phyloP scores from a whole-genome alignment of 108 stramenopile species.

The Nitzschia sp. region DNA sequence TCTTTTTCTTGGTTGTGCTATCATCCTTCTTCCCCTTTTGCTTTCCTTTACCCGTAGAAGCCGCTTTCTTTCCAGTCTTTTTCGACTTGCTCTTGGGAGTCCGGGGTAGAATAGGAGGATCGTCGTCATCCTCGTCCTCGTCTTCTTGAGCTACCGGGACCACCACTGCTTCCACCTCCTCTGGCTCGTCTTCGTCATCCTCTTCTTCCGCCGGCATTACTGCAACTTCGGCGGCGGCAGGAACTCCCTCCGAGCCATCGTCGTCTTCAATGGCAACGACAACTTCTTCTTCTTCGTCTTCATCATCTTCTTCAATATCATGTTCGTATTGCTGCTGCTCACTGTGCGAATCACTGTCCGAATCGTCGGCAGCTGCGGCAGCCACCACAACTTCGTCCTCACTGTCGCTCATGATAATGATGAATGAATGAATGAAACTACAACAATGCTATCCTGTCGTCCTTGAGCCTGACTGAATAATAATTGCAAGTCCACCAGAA shows the following conservation, averaged over 20 bases:
- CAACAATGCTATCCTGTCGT: too few species aligned
- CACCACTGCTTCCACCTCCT: slow-evolving; percentile 37
- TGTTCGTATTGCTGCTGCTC: slow-evolving; percentile 24
- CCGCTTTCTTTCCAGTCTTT: slow-evolving; percentile 23
- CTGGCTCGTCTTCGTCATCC: slow-evolving; percentile 31
- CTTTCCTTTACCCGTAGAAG: slow-evolving; percentile 34
- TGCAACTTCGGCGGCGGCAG: slow-evolving; percentile 34
- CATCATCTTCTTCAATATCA: slow-evolving; percentile 31
- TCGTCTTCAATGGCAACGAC: slow-evolving; percentile 33
- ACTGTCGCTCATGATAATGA: slow-evolving; percentile 23
- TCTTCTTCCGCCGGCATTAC: slow-evolving; percentile 21
- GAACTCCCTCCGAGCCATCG: slow-evolving; percentile 41
- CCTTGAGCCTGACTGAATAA: too few species aligned
- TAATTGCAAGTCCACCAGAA: too few species aligned
- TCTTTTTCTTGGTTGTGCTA: slow-evolving; percentile 35
- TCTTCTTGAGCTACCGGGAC: slow-evolving; percentile 32
- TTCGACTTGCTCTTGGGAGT: neutral
- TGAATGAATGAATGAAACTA: too few species aligned
- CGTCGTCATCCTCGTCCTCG: slow-evolving; percentile 29
- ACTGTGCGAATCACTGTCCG: slow-evolving; percentile 15
- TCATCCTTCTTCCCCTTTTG: slow-evolving; percentile 21
- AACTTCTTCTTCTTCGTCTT: slow-evolving; percentile 46
- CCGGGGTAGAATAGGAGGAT: slow-evolving; percentile 19
- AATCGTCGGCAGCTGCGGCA: slow-evolving; percentile 33
- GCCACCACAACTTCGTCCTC: slow-evolving; percentile 32